phyloP scores from a whole-genome alignment of 192 early-diverging fungal genomes.

The Coemansia sp. region DNA sequence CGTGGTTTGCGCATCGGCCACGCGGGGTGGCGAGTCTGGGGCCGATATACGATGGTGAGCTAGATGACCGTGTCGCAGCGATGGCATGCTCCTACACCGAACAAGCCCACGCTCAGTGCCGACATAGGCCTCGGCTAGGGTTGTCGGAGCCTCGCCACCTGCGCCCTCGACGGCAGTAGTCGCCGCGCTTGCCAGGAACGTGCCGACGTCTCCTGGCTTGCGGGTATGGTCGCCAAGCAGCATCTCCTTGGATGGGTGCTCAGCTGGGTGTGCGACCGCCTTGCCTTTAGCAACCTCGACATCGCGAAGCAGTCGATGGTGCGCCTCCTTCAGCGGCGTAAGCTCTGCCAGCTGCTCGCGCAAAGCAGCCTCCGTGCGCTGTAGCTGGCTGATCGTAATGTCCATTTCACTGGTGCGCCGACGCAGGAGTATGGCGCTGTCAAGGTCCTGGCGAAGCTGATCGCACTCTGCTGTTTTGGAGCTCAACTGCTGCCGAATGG shows the following conservation, averaged over 20 bases:
- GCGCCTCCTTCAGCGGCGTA: slow-evolving; percentile 8
- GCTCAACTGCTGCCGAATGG: slow-evolving; percentile 12
- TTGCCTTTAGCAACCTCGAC: slow-evolving; percentile 10
- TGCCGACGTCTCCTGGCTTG: slow-evolving; percentile 19
- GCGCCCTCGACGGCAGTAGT: slow-evolving; percentile 19
- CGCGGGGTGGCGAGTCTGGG: not conserved
- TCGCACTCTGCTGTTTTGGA: slow-evolving; percentile 8
- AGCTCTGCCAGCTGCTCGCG: slow-evolving; percentile 22
- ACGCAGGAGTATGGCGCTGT: not conserved
- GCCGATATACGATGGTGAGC: not conserved
- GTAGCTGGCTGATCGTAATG: slow-evolving; percentile 2
- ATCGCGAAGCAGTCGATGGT: slow-evolving; percentile 7
- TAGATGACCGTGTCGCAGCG: not conserved
- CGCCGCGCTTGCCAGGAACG: slow-evolving; percentile 15
- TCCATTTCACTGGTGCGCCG: not conserved
- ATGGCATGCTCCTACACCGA: slow-evolving; percentile 18
- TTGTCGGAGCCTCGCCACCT: not conserved
- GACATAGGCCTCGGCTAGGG: not conserved
- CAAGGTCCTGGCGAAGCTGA: not conserved
- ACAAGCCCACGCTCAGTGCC: not conserved
- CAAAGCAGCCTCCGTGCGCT: slow-evolving; percentile 7
- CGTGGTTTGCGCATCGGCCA: slow-evolving; percentile 32
- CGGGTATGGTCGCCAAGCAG: slow-evolving; percentile 19
- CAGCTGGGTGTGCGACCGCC: not conserved
- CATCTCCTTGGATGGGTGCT: slow-evolving; percentile 2